Percentiles rank a stretch among this genome's conserved stretches.
phyloP scores from a whole-genome alignment of 2,329 filamentous ascomycete species.

The Xylariaceae sp. region DNA sequence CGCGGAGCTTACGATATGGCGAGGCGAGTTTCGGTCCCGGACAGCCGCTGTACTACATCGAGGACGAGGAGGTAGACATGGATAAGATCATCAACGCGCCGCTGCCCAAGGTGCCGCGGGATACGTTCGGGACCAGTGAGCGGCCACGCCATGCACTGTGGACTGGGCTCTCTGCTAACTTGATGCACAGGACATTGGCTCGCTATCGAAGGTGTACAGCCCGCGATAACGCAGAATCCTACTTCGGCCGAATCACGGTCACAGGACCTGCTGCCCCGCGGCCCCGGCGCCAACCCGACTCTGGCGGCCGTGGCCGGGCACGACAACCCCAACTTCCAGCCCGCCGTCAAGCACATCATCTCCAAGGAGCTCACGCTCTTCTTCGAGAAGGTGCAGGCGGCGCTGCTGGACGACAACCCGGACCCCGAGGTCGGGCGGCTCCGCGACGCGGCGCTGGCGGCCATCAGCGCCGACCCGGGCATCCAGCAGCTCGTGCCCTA shows the following conservation, averaged over 20 bases:
- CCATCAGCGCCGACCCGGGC: conserved; percentile 80
- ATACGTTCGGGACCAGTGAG: conserved; percentile 83
- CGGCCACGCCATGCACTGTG: not conserved
- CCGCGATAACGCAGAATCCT: conserved; percentile 92
- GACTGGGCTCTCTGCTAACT: conserved; percentile 5
- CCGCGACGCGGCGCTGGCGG: conserved; percentile 76
- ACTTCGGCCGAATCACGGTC: conserved; percentile 75
- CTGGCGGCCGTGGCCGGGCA: conserved; percentile 76
- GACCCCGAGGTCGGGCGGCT: conserved; percentile 67
- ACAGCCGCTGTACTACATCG: conserved; percentile 92
- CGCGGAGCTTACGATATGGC: conserved; percentile 79
- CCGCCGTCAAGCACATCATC: conserved; percentile 89
- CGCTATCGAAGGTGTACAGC: conserved; percentile 93
- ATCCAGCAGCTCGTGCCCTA: conserved; percentile 94
- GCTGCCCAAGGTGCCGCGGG: conserved; percentile 85
- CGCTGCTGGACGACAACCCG: conserved; percentile 79
- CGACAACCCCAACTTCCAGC: conserved; percentile 77
- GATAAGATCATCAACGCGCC: conserved; percentile 98
- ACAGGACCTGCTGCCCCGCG: conserved; percentile 83
- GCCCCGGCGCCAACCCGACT: conserved; percentile 77
- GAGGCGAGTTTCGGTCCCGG: conserved; percentile 90
- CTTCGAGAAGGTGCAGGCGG: conserved; percentile 89
- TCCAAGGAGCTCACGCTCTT: conserved; percentile 95
- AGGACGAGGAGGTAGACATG: conserved; percentile 97
- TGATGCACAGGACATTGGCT: conserved; percentile 75